phyloP scores from a whole-genome alignment of 2,329 filamentous ascomycete species.

The Madurella fahalii region DNA sequence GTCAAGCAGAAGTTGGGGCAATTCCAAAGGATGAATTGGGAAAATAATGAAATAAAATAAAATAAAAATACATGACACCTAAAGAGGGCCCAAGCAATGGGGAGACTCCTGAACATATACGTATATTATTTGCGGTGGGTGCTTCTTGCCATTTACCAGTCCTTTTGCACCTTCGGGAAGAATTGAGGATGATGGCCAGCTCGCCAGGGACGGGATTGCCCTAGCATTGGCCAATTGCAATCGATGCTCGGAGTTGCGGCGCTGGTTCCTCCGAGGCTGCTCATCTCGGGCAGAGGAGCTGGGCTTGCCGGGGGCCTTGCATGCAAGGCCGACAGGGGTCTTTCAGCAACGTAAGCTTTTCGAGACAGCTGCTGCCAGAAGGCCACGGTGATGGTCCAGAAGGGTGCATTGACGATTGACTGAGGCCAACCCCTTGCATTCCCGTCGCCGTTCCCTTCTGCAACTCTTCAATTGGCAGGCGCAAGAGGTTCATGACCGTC shows the following conservation, averaged over 20 bases:
- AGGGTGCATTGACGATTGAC: constrained; percentile 14
- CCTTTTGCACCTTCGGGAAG: too few species aligned
- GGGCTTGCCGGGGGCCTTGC: background rate
- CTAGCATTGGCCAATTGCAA: too few species aligned
- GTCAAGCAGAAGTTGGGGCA: too few species aligned
- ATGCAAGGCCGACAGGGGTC: constrained; percentile 20
- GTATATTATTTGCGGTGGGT: too few species aligned
- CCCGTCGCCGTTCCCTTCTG: constrained; percentile 5
- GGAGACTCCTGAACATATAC: too few species aligned
- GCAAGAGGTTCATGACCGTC: constrained; percentile 28
- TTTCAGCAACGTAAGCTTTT: constrained; percentile 37
- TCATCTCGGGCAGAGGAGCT: background rate
- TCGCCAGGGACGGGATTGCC: too few species aligned
- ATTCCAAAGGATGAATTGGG: too few species aligned
- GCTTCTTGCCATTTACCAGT: too few species aligned
- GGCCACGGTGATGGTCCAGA: constrained; percentile 31
- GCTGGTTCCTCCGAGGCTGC: constrained; percentile 4
- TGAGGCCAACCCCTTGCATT: constrained; percentile 22
- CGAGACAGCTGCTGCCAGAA: constrained; percentile 28
- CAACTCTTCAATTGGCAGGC: constrained; percentile 22
- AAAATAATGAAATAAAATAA: too few species aligned
- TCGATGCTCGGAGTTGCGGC: constrained; percentile 4
- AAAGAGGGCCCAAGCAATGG: too few species aligned
- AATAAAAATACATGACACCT: too few species aligned
- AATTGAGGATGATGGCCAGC: too few species aligned